Evolutionary conservation across 1,139 yeast species (phyloP).

Genomic region (Pichiaceae sp.): DNA sequence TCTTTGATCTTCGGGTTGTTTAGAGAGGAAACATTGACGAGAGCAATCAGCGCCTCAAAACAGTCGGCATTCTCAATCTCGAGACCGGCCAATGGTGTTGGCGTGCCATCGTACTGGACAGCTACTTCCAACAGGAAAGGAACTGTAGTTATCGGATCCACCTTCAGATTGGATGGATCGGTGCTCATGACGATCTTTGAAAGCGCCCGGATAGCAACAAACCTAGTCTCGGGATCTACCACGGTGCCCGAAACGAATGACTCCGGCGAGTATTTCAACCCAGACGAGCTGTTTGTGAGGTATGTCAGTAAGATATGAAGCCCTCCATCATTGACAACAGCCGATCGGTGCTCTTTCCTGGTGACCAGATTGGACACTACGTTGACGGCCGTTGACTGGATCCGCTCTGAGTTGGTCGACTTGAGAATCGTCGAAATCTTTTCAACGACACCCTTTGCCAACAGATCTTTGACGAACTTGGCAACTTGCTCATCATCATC

Average conservation of each 20-base stretch:
- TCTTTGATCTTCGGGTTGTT: constrained; percentile 24
- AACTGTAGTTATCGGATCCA: constrained; percentile 30
- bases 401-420: constrained; percentile 9
- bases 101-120: constrained; percentile 23
- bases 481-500: constrained; percentile 18
- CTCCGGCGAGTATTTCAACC: constrained; percentile 15
- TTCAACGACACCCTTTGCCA: constrained; percentile 5
- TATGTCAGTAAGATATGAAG: constrained; percentile 31
- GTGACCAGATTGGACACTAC: constrained; percentile 16
- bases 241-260: constrained; percentile 10
- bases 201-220: constrained; percentile 27
- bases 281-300: constrained; percentile 27
- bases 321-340: constrained; percentile 39
- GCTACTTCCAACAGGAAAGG: constrained; percentile 43
- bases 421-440: not conserved
- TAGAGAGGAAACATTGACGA: constrained; percentile 38
- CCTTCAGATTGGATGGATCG: constrained; percentile 31
- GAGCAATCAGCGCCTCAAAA: constrained; percentile 37
- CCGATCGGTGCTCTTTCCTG: constrained; percentile 24
- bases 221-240: constrained; percentile 16
- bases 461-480: constrained; percentile 9
- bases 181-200: constrained; percentile 37
- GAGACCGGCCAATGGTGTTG: constrained; percentile 16
- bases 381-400: constrained; percentile 14
- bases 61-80: constrained; percentile 29